Conservation (phyloP, 768 basidiomycete genomes). For the Lactifluus volemus region DNA sequence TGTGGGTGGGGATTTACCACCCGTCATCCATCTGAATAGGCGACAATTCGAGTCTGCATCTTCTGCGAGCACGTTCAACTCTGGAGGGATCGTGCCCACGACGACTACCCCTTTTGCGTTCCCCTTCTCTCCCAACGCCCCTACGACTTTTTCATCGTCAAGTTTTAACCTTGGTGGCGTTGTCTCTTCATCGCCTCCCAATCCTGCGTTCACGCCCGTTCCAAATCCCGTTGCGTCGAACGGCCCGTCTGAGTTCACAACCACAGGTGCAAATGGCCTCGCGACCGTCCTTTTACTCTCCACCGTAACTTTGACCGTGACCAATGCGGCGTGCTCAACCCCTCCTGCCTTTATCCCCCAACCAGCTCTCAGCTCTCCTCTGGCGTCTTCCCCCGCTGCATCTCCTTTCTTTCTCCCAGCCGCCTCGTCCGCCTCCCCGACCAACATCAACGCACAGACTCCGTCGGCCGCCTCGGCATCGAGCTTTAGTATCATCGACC, state of each 20-base stretch:
- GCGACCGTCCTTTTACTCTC: slow-evolving; percentile 6
- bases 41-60: slow-evolving; percentile 6
- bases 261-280: slow-evolving; percentile 7
- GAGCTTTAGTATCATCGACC: neutral
- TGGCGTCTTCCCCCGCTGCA: neutral
- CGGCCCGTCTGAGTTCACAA: neutral
- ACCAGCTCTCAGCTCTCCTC: neutral
- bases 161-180: neutral
- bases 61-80: slow-evolving; percentile 1
- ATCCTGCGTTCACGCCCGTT: neutral
- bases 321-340: neutral
- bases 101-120: neutral
- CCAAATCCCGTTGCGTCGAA: neutral
- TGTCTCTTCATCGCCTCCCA: neutral
- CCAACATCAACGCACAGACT: neutral
- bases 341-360: neutral
- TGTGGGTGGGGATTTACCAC: neutral
- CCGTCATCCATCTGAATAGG: slow-evolving; percentile 12
- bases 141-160: neutral
- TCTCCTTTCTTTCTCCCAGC: neutral
- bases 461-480: neutral
- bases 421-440: neutral
- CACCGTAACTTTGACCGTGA: neutral
- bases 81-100: slow-evolving; percentile 9
- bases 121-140: neutral